These are phyloP conservation scores for Backusella westeae DNA, from an alignment of 192 early-diverging fungal species.

Conservation along the genomic window DNA sequence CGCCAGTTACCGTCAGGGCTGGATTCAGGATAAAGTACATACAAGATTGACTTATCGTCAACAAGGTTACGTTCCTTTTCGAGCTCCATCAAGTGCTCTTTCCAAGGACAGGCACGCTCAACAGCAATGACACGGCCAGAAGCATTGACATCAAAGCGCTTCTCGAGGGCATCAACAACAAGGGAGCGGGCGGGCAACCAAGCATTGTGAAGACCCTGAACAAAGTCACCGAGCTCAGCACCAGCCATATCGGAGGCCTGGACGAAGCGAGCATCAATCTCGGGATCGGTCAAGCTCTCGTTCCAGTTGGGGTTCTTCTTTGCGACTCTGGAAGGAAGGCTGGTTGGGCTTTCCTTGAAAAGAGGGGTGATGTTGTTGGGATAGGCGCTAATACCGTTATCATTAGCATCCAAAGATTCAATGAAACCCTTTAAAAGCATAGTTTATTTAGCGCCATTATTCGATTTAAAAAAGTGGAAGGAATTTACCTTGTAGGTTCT, in stretches of 20 bases:
- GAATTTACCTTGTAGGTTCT: conserved; percentile 75
- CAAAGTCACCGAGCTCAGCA: conserved; percentile 64
- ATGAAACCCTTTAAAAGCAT: conserved; percentile 53
- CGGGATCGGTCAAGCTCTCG: conserved; percentile 61
- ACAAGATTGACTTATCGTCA: conserved; percentile 55
- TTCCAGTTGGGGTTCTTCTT: conserved; percentile 97
- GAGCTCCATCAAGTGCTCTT: conserved; percentile 79
- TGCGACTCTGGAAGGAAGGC: conserved; percentile 75
- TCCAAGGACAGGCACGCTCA: conserved; percentile 89
- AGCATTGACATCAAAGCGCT: conserved; percentile 55
- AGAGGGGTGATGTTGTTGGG: conserved; percentile 73
- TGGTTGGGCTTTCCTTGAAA: conserved; percentile 78
- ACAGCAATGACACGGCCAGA: conserved; percentile 82
- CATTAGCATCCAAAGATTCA: conserved; percentile 79
- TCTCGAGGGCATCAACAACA: conserved; percentile 70
- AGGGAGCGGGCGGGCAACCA: conserved; percentile 91
- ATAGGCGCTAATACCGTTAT: conserved; percentile 93
- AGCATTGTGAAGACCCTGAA: conserved; percentile 66
- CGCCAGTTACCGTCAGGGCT: conserved; percentile 62
- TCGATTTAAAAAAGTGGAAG: not conserved
- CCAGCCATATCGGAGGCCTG: conserved; percentile 78
- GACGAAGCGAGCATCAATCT: conserved; percentile 64
- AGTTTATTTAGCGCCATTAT: not conserved
- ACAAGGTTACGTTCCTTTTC: conserved; percentile 57
- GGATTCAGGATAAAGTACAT: conserved; percentile 79